These are phyloP conservation scores for Botrytis aclada DNA, from an alignment of 2,329 filamentous ascomycete species.

Conservation along the genomic window DNA sequence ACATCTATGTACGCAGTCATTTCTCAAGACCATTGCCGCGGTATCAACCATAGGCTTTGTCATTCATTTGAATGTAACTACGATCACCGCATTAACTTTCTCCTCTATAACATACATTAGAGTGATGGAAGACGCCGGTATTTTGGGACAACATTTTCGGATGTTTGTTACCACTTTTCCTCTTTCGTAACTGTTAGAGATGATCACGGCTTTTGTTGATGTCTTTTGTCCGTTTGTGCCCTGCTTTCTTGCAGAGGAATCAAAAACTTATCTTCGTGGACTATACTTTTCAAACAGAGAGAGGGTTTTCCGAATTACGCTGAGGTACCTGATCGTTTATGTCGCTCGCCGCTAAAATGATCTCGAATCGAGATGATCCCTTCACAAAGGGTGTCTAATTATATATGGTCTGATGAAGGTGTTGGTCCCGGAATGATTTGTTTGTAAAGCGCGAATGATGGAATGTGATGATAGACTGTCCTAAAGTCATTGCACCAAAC, in stretches of 20 bases:
- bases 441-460: slow-evolving; percentile 27
- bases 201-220: slow-evolving; percentile 88
- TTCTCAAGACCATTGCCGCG: slow-evolving; percentile 50
- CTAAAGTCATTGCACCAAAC: neutral
- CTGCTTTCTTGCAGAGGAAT: slow-evolving; percentile 69
- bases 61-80: slow-evolving; percentile 47
- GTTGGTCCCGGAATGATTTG: neutral
- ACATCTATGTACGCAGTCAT: slow-evolving; percentile 36
- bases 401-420: slow-evolving; percentile 22
- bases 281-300: slow-evolving; percentile 80
- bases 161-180: slow-evolving; percentile 27
- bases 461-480: slow-evolving; percentile 30
- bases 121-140: slow-evolving; percentile 39
- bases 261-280: slow-evolving; percentile 94
- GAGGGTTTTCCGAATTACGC: slow-evolving; percentile 42
- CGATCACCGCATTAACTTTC: slow-evolving; percentile 67
- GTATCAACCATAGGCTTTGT: slow-evolving; percentile 48
- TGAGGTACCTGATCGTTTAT: slow-evolving; percentile 27
- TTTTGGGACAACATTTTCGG: slow-evolving; percentile 30
- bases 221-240: slow-evolving; percentile 88
- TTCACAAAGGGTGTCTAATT: slow-evolving; percentile 8
- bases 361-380: neutral
- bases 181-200: slow-evolving; percentile 46
- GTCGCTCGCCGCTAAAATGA: slow-evolving; percentile 10
- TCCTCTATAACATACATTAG: slow-evolving; percentile 42